Evolutionary conservation across 805 yeast genomes (phyloP).

Genomic region (Candida dajiaensis): DNA sequence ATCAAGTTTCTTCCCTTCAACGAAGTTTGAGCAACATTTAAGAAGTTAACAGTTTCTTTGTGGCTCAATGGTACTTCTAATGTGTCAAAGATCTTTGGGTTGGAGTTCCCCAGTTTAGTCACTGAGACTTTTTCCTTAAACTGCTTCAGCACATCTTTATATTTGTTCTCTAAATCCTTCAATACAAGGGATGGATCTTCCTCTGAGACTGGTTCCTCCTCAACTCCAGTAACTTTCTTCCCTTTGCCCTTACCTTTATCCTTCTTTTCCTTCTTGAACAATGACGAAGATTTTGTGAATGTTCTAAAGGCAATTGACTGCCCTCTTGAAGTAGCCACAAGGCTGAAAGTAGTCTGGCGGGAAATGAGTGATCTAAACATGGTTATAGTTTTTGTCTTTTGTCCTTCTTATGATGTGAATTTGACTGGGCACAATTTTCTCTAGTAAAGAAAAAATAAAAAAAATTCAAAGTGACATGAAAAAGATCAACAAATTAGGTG

Average conservation of each 20-base stretch:
- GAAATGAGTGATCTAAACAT: conserved; percentile 5
- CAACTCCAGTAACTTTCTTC: neutral
- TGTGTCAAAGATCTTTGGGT: conserved; percentile 59
- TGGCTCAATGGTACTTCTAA: conserved; percentile 46
- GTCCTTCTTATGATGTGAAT: neutral
- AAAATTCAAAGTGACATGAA: neutral
- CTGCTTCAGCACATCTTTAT: conserved; percentile 41
- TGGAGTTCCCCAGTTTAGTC: conserved; percentile 62
- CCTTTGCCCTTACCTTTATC: conserved; percentile 5
- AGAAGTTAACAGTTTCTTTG: conserved; percentile 42
- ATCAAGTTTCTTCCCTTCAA: conserved; percentile 61
- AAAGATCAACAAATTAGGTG: neutral
- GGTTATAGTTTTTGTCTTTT: neutral
- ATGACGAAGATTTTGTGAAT: conserved; percentile 2
- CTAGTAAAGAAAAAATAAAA: neutral
- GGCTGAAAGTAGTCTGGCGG: neutral
- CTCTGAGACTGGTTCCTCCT: conserved; percentile 10
- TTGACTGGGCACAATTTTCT: neutral
- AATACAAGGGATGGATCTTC: conserved; percentile 18
- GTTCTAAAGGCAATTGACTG: conserved; percentile 2
- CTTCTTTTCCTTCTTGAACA: conserved; percentile 18
- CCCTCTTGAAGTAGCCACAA: neutral
- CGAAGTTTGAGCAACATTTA: conserved; percentile 65
- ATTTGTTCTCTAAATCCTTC: conserved; percentile 21
- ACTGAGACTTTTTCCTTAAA: conserved; percentile 55